Conservation (phyloP, 768 basidiomycete species). For the Suillus hirtellus region DNA sequence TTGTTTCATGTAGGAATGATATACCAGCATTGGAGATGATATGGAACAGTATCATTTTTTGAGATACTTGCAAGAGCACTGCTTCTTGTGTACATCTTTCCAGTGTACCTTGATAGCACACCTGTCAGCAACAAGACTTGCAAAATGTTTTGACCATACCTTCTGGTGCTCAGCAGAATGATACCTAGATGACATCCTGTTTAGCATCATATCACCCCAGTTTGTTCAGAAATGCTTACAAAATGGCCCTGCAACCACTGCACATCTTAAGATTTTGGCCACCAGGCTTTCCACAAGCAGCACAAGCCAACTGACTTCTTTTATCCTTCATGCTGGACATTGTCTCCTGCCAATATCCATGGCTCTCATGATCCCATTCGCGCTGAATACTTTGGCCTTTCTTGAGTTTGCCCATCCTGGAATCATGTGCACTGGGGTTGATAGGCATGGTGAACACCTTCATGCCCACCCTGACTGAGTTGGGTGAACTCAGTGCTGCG, state of each 20-base stretch:
- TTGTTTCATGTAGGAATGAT: not conserved
- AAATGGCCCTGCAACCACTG: slow-evolving; percentile 27
- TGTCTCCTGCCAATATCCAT: slow-evolving; percentile 30
- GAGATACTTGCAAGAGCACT: slow-evolving; percentile 16
- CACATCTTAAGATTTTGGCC: slow-evolving; percentile 28
- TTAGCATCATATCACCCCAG: slow-evolving; percentile 14
- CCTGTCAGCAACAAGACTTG: slow-evolving; percentile 7
- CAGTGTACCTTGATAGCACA: slow-evolving; percentile 19
- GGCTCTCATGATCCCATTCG: slow-evolving; percentile 20
- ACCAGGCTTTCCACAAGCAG: slow-evolving; percentile 32
- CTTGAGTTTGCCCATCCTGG: slow-evolving; percentile 9
- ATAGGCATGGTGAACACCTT: slow-evolving; percentile 30
- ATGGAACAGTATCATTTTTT: slow-evolving; percentile 3
- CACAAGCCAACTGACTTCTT: slow-evolving; percentile 26
- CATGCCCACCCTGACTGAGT: slow-evolving; percentile 29
- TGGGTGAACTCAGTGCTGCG: slow-evolving; percentile 24
- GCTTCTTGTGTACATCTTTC: slow-evolving; percentile 24
- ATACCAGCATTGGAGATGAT: not conserved
- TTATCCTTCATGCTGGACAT: slow-evolving; percentile 25
- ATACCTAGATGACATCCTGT: slow-evolving; percentile 9
- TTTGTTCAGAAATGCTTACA: slow-evolving; percentile 15
- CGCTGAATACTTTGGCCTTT: slow-evolving; percentile 11
- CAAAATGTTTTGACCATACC: slow-evolving; percentile 14
- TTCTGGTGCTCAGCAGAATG: slow-evolving; percentile 20
- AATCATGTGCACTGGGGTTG: slow-evolving; percentile 8